Base-by-base conservation (phyloP, 148 eudicot species). In the Rhododendron kiyosumense region DNA sequence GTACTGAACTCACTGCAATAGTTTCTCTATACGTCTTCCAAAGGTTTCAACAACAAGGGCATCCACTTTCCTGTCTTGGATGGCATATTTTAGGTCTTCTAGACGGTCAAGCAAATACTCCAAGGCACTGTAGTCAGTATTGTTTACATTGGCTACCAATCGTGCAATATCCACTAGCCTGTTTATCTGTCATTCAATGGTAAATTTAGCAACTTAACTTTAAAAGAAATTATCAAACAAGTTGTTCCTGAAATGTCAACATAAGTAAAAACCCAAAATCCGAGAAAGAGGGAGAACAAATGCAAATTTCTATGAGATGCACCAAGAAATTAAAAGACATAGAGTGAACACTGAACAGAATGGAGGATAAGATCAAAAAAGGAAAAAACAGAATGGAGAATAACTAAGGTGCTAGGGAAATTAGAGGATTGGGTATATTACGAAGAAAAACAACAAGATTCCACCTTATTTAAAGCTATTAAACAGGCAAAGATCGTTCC, bases 11-110 rank as follows among this genome's bases (percentile, higher is more conserved):
- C 88, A 97, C 99, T 97, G 99, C 85, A 97, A 83, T 86, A 95
- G 92, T 88, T 95, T 95, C 87, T 97, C 99, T 87, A 94, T 94
- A 85, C 98, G 96, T 89, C 98, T 93, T 87, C 99, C 99, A 89
- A 97, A 97, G 67, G 99, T 97, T 91, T 95, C 98, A 57, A 97
- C 98, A 87, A 97, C 96, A 88, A 97, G 98, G 86, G 96, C 99
- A 90, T 97, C 99, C 91, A 97, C 98, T 90, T 95, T 97, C 86
- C 99, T 93, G 86, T 97, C 98, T 83, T 97, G 96, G 77, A 97
- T 95, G 87, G 98, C 91, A 89, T 97, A 97, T 90, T 97, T 94
- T 61, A 97, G 96, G 88, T 97, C 99, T 48, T 94, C 98, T 65
- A 97, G 91, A 85, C 91, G 91, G 78, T 90, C 92, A 86, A 94